A percentile compares a stretch with the other conserved stretches of the same genome.
Conservation (phyloP, 805 yeast species). For the Priceomyces carsonii region DNA sequence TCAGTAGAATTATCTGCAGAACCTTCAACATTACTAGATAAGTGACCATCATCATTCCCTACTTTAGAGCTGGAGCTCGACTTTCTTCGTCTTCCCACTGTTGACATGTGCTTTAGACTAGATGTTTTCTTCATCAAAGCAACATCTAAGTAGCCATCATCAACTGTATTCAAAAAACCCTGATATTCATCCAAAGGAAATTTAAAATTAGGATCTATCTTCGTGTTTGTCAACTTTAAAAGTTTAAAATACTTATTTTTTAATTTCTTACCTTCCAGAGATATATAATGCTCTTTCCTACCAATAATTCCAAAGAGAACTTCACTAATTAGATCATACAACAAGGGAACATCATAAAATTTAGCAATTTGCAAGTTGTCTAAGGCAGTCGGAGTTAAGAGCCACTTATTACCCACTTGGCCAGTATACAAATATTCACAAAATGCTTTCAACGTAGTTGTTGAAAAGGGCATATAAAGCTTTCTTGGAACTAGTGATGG, state of each 20-base stretch:
- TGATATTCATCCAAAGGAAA: constrained; percentile 54
- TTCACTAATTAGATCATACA: constrained; percentile 70
- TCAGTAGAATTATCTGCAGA: constrained; percentile 20
- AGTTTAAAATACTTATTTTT: constrained; percentile 27
- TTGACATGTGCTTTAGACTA: constrained; percentile 24
- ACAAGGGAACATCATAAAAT: constrained; percentile 65
- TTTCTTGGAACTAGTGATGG: constrained; percentile 68
- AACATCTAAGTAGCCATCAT: constrained; percentile 65
- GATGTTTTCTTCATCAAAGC: constrained; percentile 51
- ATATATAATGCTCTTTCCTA: constrained; percentile 57
- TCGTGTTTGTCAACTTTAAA: constrained; percentile 23
- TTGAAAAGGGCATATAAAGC: constrained; percentile 66
- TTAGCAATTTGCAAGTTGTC: constrained; percentile 65
- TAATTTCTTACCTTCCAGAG: constrained; percentile 40
- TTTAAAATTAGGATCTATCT: constrained; percentile 21
- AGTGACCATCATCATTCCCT: background rate
- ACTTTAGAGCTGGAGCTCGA: background rate
- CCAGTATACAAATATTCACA: constrained; percentile 78
- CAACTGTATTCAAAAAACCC: constrained; percentile 56
- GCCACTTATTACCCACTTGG: constrained; percentile 75
- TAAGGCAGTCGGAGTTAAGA: constrained; percentile 65
- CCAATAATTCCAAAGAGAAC: constrained; percentile 70
- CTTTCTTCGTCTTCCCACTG: constrained; percentile 17
- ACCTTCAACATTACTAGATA: background rate
- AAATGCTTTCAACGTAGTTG: constrained; percentile 61